phyloP scores from a whole-genome alignment of 345 rosid species.

The thale cress (Arabidopsis thaliana) region TAIR10.1 NC_003075.7:10613501-10614000 shows the following conservation, averaged over 20 bases:
- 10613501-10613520: conserved; percentile 23
- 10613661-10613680: conserved; percentile 46
- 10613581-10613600: conserved; percentile 23
- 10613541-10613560: conserved; percentile 19
- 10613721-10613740: conserved; percentile 36
- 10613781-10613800: conserved; percentile 2
- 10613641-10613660: conserved; percentile 38
- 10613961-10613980: conserved; percentile 36
- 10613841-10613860: conserved; percentile 45
- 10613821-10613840: conserved; percentile 22
- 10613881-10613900: conserved; percentile 41
- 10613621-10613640: conserved; percentile 44
- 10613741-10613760: not conserved
- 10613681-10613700: conserved; percentile 42
- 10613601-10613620: conserved; percentile 25
- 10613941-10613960: conserved; percentile 34
- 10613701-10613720: conserved; percentile 33
- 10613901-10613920: conserved; percentile 39
- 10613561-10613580: conserved; percentile 34
- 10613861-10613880: conserved; percentile 37
- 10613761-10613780: not conserved
- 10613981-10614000: conserved; percentile 45
- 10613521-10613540: conserved; percentile 37
- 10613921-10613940: conserved; percentile 28
- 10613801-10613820: conserved; percentile 43